These are phyloP conservation scores for Colletotrichum tropicicola DNA, from an alignment of 2,329 filamentous ascomycete species.

Conservation along the genomic window DNA sequence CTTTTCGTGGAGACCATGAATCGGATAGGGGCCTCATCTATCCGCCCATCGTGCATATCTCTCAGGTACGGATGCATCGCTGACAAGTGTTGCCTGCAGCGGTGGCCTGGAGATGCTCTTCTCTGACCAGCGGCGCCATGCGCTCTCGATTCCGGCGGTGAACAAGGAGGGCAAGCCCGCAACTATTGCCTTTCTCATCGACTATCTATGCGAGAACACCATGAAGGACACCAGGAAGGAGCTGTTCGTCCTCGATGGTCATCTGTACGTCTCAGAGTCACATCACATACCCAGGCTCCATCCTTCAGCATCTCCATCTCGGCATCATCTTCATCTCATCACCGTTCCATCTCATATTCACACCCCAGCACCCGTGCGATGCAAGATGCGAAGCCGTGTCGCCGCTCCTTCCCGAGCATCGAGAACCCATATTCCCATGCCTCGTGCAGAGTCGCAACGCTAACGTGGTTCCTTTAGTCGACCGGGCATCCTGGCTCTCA, in stretches of 20 bases:
- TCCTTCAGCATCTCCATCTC: conserved; percentile 19
- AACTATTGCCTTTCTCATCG: conserved; percentile 80
- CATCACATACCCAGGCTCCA: conserved; percentile 25
- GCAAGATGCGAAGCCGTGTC: conserved; percentile 10
- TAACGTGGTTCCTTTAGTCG: conserved; percentile 64
- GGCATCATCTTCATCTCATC: conserved; percentile 7
- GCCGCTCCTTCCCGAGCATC: conserved; percentile 3
- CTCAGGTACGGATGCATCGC: conserved; percentile 9
- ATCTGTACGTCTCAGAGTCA: conserved; percentile 73
- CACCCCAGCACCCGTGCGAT: conserved; percentile 6
- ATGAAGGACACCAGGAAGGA: conserved; percentile 90
- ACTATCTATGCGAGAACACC: conserved; percentile 79
- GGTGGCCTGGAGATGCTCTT: conserved; percentile 97
- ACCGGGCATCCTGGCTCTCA: conserved; percentile 93
- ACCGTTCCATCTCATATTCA: conserved; percentile 26
- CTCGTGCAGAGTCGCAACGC: conserved; percentile 21
- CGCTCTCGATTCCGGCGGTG: conserved; percentile 71
- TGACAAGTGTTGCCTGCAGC: conserved; percentile 52
- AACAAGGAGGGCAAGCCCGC: conserved; percentile 67
- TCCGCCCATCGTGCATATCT: neutral
- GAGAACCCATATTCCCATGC: too few species aligned
- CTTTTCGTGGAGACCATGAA: neutral
- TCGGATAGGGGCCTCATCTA: conserved; percentile 5
- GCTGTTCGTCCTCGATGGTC: conserved; percentile 85
- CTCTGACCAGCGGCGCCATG: conserved; percentile 79